Evolutionary conservation across 2,329 filamentous ascomycete species (phyloP), one percentile per base, ranked within the genome.

Genomic region (Stagonosporopsis rhizophila): DNA sequence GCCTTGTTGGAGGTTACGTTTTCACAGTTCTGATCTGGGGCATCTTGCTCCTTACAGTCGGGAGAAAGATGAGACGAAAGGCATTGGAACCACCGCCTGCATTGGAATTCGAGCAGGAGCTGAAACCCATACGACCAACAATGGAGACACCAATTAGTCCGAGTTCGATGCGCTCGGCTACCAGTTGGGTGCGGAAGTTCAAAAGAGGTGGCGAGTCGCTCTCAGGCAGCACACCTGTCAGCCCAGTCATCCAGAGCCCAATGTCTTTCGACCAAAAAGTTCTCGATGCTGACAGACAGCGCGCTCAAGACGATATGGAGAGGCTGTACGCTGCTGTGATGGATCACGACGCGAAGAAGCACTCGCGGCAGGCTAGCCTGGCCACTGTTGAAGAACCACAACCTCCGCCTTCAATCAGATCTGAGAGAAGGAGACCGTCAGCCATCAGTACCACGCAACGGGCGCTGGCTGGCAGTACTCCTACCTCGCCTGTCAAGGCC

Each of bases 321-420:
- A 87, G 91, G 67, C 87, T 98, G 74, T 98, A 97, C 78, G 92
- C 88, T 59, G 89, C 92, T 65, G 93, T 96, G 61, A 89, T 96
- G 87, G 91, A 92, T 75, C 90, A 96, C 67, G 93, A 97, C 62
- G 83, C 81, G 41, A 78, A 80, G 60, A 82, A 80, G 58, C 67
- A 70, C 25, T 68, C 67, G 27, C 67, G 71, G n/a, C 66, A 68
- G 37, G 58, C 65, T 46, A 72, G 67, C 52, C 59, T 59, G 49
- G 66, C 41, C 19, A 51, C 46, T 30, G 46, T 55, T 14, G 52
- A 71, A 34, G 65, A 69, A 20, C 46, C 64, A 19, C 62, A 67
- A 19, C 23, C 25, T 49, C 53, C 44, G 19, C 44, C 38, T 14
- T 49, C 46, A 2, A 23, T 51, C 23, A 47, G 47, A 27, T 23